Base-by-base conservation (phyloP, 1,284 basidiomycete species). In the Cryptococcus sp. region DNA sequence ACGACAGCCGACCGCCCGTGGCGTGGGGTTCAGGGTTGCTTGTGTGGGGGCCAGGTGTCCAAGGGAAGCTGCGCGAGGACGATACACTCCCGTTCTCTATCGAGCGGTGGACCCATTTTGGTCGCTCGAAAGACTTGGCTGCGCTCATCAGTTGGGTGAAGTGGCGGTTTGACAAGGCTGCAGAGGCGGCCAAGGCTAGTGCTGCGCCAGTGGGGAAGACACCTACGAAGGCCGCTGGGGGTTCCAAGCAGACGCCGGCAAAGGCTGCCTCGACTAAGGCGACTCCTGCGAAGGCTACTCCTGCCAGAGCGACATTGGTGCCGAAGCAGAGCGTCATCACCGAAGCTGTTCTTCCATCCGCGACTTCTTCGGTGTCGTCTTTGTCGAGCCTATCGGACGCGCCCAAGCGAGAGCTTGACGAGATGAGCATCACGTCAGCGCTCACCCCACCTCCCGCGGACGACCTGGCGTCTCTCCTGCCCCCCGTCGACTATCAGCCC, bases 81-180 rank as follows among this genome's bases (percentile, higher is more conserved):
- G 62, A 67, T 50, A 61, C 62, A 18, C 46, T 67, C 18, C 66
- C 70, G 1, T 28, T 37, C 0, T 43, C 52, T 2, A 48, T 69
- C 2, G 63, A 69, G 49, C 62, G 71, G 16, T 75, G 73, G 73
- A 68, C 55, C 46, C 67, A 72, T 50, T 70, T 73, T 46, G 64
- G 62, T 45, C 62, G 60, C 18, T 55, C 66, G 3, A 53, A 35
- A 4, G 50, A 53, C 6, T 60, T 68, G 12, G 50, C 54, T 16
- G 47, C 59, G 45, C 61, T 74, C 11, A 46, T 53, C 21, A 50
- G 55, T 5, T 72, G 69, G 66, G 12, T 72, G 1, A 60, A 57
- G n/a, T 70, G 50, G 44, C 54, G 59, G 23, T 56, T 47, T 33
- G 55, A 59, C 38, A 55, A 53, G 24, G 53, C 56, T 12, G 36